Conservation (phyloP, 768 basidiomycete species). For the Clavaria fumosa region DNA sequence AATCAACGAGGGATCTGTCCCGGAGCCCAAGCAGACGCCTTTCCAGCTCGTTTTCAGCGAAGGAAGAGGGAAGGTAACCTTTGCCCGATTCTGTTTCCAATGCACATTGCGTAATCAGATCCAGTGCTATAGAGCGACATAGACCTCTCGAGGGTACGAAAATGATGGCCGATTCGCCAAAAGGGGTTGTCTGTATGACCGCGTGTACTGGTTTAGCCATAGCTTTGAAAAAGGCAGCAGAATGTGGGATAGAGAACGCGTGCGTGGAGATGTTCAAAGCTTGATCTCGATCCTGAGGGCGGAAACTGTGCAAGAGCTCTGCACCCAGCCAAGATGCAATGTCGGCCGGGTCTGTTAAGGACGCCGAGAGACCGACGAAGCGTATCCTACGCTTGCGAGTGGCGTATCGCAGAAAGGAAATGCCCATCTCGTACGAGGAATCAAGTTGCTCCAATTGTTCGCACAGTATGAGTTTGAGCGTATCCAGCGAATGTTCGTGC, state of each 20-base stretch:
- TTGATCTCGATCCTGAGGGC: conserved; percentile 71
- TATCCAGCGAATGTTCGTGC: conserved; percentile 17
- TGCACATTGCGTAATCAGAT: conserved; percentile 80
- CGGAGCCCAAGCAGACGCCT: conserved; percentile 40
- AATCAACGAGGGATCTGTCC: conserved; percentile 50
- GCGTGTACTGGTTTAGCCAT: conserved; percentile 86
- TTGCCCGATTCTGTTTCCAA: conserved; percentile 51
- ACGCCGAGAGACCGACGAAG: conserved; percentile 60
- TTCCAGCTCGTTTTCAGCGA: conserved; percentile 40
- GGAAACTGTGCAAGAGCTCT: conserved; percentile 60
- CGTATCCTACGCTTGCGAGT: conserved; percentile 50
- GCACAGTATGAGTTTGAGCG: conserved; percentile 55
- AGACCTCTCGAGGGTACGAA: conserved; percentile 82
- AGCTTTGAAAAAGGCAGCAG: conserved; percentile 72
- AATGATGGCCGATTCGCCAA: conserved; percentile 44
- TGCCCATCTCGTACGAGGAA: conserved; percentile 61
- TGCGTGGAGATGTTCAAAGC: conserved; percentile 51
- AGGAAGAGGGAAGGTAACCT: conserved; percentile 46
- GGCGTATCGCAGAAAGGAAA: conserved; percentile 57
- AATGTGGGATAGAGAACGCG: conserved; percentile 77
- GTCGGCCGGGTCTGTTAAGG: conserved; percentile 67
- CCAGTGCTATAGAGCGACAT: conserved; percentile 56
- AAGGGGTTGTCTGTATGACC: conserved; percentile 37
- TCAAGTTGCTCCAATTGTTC: conserved; percentile 81
- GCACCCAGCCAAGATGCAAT: conserved; percentile 77